Base-by-base conservation (phyloP, 1,284 basidiomycete species). In the Cutaneotrichosporon sp. region DNA sequence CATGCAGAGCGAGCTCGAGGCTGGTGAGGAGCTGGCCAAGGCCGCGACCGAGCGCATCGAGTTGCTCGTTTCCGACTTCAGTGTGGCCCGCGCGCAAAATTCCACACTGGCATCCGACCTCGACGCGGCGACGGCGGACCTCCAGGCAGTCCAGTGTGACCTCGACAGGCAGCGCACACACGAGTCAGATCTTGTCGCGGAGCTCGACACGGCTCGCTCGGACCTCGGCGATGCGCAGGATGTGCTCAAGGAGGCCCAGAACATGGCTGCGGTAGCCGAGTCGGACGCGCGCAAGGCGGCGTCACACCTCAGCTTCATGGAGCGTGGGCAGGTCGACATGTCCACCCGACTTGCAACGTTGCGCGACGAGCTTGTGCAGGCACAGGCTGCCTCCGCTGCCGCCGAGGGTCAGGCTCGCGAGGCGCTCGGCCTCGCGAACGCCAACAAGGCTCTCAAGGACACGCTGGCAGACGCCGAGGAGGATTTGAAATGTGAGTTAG, bases 391-490 rank as follows among this genome's bases (percentile, higher is more conserved):
- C 1, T 31, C 18, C 6, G 36, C 38, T 5, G 47, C 53, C 6
- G 38, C 26, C 7, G 30, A 38, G 1, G 65, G 52, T 22, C 57
- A 57, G 49, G 61, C 50, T 18, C 56, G 32, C 13, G 62, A 65
- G 38, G 16, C 61, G n/a, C n/a, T n/a, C n/a, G n/a, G 31, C 3
- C 60, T 64, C 14, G 11, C 30, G 8, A 14, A 80, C 61, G 74
- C 84, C 68, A 72, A 64, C 32, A 65, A 68, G 26, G 61, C 60
- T 2, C 65, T 71, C 13, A 31, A 47, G 65, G 66, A 65, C 60
- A 78, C 61, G 49, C 59, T 76, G 13, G 61, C 38, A 1, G 62
- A 63, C n/a, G 42, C 61, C 9, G 32, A 58, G 30, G 66, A 68
- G 49, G 66, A 68, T 50, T n/a, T 68, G 0, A 26, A 65, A 53